A percentile compares a stretch with the other conserved stretches of the same genome.
Conservation (phyloP, 2,329 filamentous ascomycete species). For the Cladosporium sp. region DNA sequence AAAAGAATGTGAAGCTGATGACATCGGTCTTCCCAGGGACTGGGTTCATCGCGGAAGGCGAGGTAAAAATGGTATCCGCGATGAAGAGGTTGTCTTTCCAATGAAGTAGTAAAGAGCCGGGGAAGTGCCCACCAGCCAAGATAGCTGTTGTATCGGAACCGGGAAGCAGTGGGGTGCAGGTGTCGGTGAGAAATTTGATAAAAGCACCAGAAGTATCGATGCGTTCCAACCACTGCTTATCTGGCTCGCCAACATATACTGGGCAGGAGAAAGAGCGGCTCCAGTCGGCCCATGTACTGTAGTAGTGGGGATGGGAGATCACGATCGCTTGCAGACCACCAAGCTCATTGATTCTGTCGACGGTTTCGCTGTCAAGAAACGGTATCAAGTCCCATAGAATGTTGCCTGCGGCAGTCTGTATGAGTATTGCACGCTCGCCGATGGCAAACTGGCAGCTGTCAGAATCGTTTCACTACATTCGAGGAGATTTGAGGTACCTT, state of each 20-base stretch:
- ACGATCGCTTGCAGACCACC: constrained; percentile 66
- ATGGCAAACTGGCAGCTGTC: constrained; percentile 53
- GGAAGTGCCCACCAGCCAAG: constrained; percentile 73
- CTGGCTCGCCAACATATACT: constrained; percentile 63
- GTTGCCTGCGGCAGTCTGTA: constrained; percentile 62
- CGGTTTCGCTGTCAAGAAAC: constrained; percentile 61
- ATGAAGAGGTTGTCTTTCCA: constrained; percentile 56
- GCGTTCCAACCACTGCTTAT: constrained; percentile 59
- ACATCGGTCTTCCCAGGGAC: too few species aligned
- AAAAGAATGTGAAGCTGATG: too few species aligned
- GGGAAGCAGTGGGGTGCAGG: constrained; percentile 31
- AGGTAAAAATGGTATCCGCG: too few species aligned
- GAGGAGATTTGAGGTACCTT: too few species aligned
- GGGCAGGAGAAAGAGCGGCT: constrained; percentile 62
- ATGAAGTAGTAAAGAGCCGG: constrained; percentile 64
- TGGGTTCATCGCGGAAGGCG: too few species aligned
- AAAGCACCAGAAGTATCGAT: constrained; percentile 36
- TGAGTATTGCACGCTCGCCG: constrained; percentile 66
- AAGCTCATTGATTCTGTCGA: constrained; percentile 32
- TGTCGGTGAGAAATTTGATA: constrained; percentile 40
- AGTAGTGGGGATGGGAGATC: constrained; percentile 67
- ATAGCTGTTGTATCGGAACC: constrained; percentile 53
- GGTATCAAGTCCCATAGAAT: constrained; percentile 75
- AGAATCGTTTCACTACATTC: neutral
- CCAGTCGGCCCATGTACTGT: constrained; percentile 71